These are phyloP conservation scores for Exophiala lecanii-corni DNA, from an alignment of 2,329 filamentous ascomycete species.

Conservation along the genomic window DNA sequence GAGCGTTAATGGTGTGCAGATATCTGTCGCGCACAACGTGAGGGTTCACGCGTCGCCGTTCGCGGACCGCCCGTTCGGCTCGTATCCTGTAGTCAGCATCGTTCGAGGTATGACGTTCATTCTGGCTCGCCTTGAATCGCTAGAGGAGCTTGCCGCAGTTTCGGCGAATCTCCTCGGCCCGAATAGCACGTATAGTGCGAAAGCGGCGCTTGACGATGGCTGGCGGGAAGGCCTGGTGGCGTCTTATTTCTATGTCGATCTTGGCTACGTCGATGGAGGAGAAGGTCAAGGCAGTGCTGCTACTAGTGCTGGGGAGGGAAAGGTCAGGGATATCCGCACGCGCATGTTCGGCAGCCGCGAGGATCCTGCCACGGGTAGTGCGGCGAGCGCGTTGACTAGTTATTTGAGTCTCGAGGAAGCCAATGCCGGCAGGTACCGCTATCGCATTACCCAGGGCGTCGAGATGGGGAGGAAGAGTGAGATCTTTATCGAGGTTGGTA, in stretches of 20 bases:
- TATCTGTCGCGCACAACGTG: slow-evolving; percentile 35
- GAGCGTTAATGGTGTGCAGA: slow-evolving; percentile 25
- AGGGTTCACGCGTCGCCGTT: slow-evolving; percentile 32
- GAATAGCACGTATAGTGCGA: slow-evolving; percentile 27
- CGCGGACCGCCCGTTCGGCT: slow-evolving; percentile 4
- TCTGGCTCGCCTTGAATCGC: slow-evolving; percentile 57
- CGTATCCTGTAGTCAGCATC: slow-evolving; percentile 32
- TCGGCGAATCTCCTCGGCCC: slow-evolving; percentile 22
- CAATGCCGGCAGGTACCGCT: slow-evolving; percentile 41
- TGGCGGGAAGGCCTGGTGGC: slow-evolving; percentile 31
- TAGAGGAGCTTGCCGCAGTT: slow-evolving; percentile 52
- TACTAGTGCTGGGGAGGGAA: no score
- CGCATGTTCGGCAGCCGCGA: slow-evolving; percentile 33
- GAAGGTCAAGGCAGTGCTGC: no score
- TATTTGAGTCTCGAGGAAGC: slow-evolving; percentile 49
- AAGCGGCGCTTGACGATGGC: slow-evolving; percentile 31
- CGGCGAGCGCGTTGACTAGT: slow-evolving; percentile 53
- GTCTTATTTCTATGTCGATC: slow-evolving; percentile 28
- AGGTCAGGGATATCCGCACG: slow-evolving; percentile 14
- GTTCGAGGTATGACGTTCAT: slow-evolving; percentile 51
- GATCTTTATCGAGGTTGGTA: slow-evolving; percentile 32
- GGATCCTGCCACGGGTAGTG: slow-evolving; percentile 61
- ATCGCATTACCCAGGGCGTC: slow-evolving; percentile 59
- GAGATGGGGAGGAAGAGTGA: slow-evolving; percentile 57
- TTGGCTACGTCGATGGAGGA: slow-evolving; percentile 4